Evolutionary conservation across 371 early-diverging fungal genomes (phyloP).

Genomic region (Sanchytrium tribonematis): DNA sequence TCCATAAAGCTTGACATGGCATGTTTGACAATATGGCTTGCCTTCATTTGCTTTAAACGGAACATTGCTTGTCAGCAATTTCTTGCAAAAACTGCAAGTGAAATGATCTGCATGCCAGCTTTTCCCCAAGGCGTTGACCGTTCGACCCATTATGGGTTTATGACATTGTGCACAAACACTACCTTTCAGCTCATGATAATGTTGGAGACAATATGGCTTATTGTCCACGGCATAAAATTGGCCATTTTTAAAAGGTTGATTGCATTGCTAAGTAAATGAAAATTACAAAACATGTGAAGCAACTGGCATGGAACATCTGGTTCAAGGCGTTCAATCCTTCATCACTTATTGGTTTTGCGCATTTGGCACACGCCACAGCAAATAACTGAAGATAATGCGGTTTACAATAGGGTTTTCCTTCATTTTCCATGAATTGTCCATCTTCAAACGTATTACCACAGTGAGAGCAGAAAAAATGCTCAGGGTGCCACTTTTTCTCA

Average conservation of each 20-base stretch:
- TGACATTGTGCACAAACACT: neutral
- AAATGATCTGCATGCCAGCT: neutral
- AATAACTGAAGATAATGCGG: neutral
- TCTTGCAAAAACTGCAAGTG: neutral
- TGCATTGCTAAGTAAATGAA: neutral
- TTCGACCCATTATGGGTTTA: neutral
- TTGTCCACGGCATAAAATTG: neutral
- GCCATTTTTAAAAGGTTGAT: neutral
- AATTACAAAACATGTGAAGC: neutral
- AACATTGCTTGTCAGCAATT: neutral
- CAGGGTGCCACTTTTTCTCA: neutral
- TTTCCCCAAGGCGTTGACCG: neutral
- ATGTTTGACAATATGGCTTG: neutral
- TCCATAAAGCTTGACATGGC: neutral
- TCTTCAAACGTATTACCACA: neutral
- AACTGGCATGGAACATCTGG: neutral
- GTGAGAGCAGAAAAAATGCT: neutral
- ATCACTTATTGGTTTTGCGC: neutral
- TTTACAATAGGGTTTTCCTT: neutral
- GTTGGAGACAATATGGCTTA: neutral
- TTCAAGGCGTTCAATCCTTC: neutral
- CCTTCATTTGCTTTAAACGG: neutral
- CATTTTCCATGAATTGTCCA: neutral
- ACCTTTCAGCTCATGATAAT: neutral
- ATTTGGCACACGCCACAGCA: neutral